Evolutionary conservation across 139 green algal genomes (phyloP), one percentile per base, ranked within the genome.

Genomic region (Auxenochlorella pyrenoidosa): DNA sequence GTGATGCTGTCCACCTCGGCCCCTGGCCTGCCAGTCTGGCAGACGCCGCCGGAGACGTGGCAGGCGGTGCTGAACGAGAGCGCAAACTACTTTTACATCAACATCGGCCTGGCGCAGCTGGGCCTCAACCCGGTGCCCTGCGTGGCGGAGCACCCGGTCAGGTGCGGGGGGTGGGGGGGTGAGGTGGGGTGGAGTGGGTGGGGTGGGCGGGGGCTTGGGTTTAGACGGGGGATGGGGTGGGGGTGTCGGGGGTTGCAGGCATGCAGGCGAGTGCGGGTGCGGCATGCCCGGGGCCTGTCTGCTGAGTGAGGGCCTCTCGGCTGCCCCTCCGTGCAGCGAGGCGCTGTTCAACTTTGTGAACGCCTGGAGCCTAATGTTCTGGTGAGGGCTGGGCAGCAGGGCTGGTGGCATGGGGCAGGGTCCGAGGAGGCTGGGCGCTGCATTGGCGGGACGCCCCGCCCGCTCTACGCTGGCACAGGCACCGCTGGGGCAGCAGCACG

Each of bases 81-180:
- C 5, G 65, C 95, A 60, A 98, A 98, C 89, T 96, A 97, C 82
- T 98, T 97, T 88, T 98, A 97, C 84, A 87, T 98, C 76, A 98
- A 98, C 80, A 90, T 90, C 16, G 70, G 87, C 3, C 81, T 95
- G n/a, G 85, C 82, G 21, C 36, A 85, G 32, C 41, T 94, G 0
- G 78, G 88, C 32, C 60, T 97, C 21, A 89, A 90, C 40, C 82
- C 87, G 22, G 91, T 96, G 21, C 93, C 92, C 5, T 80, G 59
- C 58, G 47, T 91, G 21, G 75, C 90, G 5, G 89, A 91, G 59
- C 83, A 92, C 59, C 83, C 91, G 19, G 82, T 84, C 1, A 72
- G 60, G 71, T 78, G 71, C 18, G 63, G 26, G 34, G n/a, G n/a
- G n/a, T n/a, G n/a, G n/a, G n/a, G n/a, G n/a, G n/a, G n/a, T n/a